Conservation (phyloP, 805 yeast genomes). For the Metschnikowia santaceciliae region DNA sequence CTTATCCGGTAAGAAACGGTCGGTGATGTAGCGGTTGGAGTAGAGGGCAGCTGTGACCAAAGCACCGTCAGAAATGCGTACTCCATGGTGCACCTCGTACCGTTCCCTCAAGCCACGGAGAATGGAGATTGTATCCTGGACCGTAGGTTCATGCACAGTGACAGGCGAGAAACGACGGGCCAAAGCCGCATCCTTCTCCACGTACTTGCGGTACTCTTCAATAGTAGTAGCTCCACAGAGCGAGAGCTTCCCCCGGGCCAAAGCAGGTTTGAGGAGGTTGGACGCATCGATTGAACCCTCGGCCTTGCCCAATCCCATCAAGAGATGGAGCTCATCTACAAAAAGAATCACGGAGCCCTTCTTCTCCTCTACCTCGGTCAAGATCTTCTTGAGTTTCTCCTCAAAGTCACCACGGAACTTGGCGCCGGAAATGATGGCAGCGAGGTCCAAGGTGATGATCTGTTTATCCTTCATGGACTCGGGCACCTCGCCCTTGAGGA, state of each 20-base stretch:
- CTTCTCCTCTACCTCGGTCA: conserved; percentile 79
- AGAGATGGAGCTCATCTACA: conserved; percentile 86
- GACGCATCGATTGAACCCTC: conserved; percentile 97
- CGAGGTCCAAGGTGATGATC: conserved; percentile 80
- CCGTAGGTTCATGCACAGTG: conserved; percentile 79
- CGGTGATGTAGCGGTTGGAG: conserved; percentile 86
- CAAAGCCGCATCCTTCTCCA: conserved; percentile 93
- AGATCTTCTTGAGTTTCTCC: conserved; percentile 74
- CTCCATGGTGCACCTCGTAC: conserved; percentile 98
- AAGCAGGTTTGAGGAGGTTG: conserved; percentile 85
- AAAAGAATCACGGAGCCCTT: conserved; percentile 75
- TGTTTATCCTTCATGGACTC: conserved; percentile 86
- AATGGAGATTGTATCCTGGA: conserved; percentile 86
- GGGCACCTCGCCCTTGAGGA: conserved; percentile 88
- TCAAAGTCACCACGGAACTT: conserved; percentile 96
- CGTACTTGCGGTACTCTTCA: conserved; percentile 88
- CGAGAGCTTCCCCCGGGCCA: conserved; percentile 88
- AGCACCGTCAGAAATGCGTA: conserved; percentile 86
- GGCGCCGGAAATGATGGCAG: conserved; percentile 89
- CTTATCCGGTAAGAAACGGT: conserved; percentile 89
- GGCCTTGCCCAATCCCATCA: conserved; percentile 86
- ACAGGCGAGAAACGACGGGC: conserved; percentile 94
- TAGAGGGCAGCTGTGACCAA: conserved; percentile 90
- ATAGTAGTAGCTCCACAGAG: conserved; percentile 96
- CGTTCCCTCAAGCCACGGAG: conserved; percentile 89